Conservation (phyloP, 2,329 filamentous ascomycete species). For the Scolecobasidium constrictum region DNA sequence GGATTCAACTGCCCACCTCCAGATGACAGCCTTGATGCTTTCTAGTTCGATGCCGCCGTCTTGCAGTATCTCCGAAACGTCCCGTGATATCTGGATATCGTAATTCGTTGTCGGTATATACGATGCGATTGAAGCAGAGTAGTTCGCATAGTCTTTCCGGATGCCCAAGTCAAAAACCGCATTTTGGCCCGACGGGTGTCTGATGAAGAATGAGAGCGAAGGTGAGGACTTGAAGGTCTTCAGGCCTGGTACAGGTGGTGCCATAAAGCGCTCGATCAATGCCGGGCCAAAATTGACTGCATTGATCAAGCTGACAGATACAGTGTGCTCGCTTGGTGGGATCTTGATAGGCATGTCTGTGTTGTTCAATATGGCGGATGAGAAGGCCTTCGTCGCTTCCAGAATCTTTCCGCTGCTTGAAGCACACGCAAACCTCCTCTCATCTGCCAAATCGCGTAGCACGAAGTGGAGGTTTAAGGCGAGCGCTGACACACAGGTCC, state of each 20-base stretch:
- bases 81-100: slow-evolving; percentile 17
- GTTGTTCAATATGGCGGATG: too few relatives aligned
- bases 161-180: slow-evolving; percentile 38
- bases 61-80: slow-evolving; percentile 28
- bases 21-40: slow-evolving; percentile 26
- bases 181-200: slow-evolving; percentile 29
- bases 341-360: too few relatives aligned
- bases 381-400: too few relatives aligned
- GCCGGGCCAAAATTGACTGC: slow-evolving; percentile 1
- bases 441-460: too few relatives aligned
- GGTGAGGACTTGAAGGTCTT: neutral
- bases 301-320: neutral
- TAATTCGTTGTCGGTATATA: slow-evolving; percentile 1
- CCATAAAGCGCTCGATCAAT: neutral
- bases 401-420: too few relatives aligned
- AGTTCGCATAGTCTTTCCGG: slow-evolving; percentile 34
- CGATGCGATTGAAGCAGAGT: slow-evolving; percentile 17
- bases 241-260: neutral
- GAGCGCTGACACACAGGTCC: too few relatives aligned
- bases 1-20: slow-evolving; percentile 13
- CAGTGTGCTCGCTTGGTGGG: neutral
- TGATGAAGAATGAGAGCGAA: slow-evolving; percentile 33
- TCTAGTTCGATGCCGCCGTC: slow-evolving; percentile 20
- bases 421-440: too few relatives aligned
- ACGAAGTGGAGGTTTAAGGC: too few relatives aligned